Evolutionary conservation across 495 filamentous ascomycete genomes (phyloP).

Genomic region (Aspergillus biplanus): DNA sequence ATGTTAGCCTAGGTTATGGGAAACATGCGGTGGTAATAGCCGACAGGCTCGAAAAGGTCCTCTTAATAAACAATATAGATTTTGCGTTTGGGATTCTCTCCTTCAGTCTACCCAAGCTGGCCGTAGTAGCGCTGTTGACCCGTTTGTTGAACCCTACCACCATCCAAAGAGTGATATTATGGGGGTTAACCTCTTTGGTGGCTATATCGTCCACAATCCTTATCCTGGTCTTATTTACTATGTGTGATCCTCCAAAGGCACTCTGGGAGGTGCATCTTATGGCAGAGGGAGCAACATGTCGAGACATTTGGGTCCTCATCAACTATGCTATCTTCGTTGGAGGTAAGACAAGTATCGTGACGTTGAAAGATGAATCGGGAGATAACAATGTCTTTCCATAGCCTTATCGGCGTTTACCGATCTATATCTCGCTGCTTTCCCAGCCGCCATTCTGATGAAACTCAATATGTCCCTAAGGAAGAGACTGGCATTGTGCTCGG

Average conservation of each 20-base stretch:
- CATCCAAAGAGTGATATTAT: conserved; percentile 34
- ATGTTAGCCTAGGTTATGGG: conserved; percentile 33
- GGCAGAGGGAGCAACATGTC: conserved; percentile 35
- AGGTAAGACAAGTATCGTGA: conserved; percentile 22
- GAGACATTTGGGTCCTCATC: conserved; percentile 37
- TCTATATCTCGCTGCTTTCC: conserved; percentile 55
- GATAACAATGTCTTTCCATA: conserved; percentile 7
- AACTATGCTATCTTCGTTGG: conserved; percentile 39
- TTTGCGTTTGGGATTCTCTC: conserved; percentile 45
- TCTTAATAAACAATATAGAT: conserved; percentile 37
- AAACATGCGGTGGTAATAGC: conserved; percentile 16
- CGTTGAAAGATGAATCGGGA: neutral
- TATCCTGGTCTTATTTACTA: conserved; percentile 40
- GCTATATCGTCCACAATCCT: conserved; percentile 26
- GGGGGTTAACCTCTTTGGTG: conserved; percentile 28
- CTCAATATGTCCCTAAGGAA: conserved; percentile 50
- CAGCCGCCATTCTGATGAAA: conserved; percentile 45
- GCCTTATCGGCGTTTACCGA: conserved; percentile 46
- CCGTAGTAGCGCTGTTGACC: conserved; percentile 39
- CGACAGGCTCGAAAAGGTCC: conserved; percentile 19
- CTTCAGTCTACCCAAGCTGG: conserved; percentile 48
- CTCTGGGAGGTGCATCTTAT: conserved; percentile 44
- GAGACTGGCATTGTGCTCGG: conserved; percentile 47
- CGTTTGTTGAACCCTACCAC: conserved; percentile 41
- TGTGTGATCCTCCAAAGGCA: conserved; percentile 44